Conservation (phyloP, 768 basidiomycete species). For the Rhizopogon vinicolor region DNA sequence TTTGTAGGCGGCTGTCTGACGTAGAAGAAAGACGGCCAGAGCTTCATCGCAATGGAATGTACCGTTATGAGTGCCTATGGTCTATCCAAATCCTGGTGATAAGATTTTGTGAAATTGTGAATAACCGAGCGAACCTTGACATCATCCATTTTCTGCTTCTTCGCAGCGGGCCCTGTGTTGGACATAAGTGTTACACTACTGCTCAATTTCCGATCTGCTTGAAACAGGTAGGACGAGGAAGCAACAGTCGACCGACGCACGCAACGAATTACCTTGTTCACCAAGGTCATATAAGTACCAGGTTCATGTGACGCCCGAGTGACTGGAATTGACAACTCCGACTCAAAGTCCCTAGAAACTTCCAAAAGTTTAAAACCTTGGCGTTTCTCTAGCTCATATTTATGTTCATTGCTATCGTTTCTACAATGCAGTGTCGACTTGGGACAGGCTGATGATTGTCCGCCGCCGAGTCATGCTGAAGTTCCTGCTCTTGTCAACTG, state of each 20-base stretch:
- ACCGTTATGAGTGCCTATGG: constrained; percentile 92
- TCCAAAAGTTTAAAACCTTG: too few species aligned
- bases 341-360: neutral
- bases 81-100: constrained; percentile 31
- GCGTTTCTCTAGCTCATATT: too few species aligned
- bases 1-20: constrained; percentile 68
- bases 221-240: neutral
- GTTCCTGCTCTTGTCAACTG: too few species aligned
- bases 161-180: constrained; percentile 24
- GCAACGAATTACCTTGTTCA: neutral
- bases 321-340: neutral
- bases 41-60: constrained; percentile 98
- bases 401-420: too few species aligned
- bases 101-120: neutral
- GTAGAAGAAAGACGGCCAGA: constrained; percentile 86
- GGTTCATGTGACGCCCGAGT: neutral
- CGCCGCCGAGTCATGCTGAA: too few species aligned
- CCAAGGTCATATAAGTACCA: neutral
- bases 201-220: neutral
- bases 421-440: too few species aligned
- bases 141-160: constrained; percentile 41
- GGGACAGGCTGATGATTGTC: too few species aligned
- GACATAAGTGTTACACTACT: constrained; percentile 11
- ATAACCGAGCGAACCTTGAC: constrained; percentile 27
- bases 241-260: neutral